Percentiles rank a stretch among this genome's conserved stretches.
Conservation (phyloP, 169 alveolate genomes). For the Cryptosporidium ubiquitum region DNA sequence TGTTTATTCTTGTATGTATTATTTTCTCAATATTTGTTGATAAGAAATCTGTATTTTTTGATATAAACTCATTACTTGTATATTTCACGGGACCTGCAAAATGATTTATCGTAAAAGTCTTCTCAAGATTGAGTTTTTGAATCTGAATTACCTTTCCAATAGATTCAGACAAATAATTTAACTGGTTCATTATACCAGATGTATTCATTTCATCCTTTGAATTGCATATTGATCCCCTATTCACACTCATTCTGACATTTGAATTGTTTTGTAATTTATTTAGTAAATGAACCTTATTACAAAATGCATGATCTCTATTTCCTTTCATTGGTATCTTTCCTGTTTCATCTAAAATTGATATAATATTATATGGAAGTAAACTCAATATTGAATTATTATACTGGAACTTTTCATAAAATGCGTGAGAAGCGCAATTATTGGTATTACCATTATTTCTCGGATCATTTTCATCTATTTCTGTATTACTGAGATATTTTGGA, state of each 20-base stretch:
- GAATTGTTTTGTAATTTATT: constrained; percentile 7
- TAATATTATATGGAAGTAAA: constrained; percentile 38
- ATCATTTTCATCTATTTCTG: constrained; percentile 4
- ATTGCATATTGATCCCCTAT: constrained; percentile 10
- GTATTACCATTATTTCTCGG: not conserved
- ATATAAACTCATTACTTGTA: constrained; percentile 76
- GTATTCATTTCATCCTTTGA: constrained; percentile 7
- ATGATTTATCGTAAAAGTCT: constrained; percentile 78
- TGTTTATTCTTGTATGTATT: constrained; percentile 30
- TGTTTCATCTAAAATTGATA: constrained; percentile 68
- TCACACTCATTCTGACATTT: constrained; percentile 17
- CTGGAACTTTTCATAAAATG: constrained; percentile 33
- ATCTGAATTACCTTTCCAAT: constrained; percentile 29
- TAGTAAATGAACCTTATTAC: constrained; percentile 41
- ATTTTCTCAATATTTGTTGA: constrained; percentile 76
- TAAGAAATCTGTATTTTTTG: constrained; percentile 78
- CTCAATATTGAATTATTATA: constrained; percentile 10
- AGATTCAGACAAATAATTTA: not conserved
- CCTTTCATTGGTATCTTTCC: constrained; percentile 72
- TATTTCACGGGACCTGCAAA: constrained; percentile 80
- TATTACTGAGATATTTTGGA: constrained; percentile 22
- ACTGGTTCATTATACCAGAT: not conserved
- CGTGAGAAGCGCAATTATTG: not conserved
- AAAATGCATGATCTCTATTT: constrained; percentile 61
- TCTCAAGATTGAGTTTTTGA: constrained; percentile 70